phyloP scores from a whole-genome alignment of 2,329 filamentous ascomycete species.

The Monosporascus cannonballus region DNA sequence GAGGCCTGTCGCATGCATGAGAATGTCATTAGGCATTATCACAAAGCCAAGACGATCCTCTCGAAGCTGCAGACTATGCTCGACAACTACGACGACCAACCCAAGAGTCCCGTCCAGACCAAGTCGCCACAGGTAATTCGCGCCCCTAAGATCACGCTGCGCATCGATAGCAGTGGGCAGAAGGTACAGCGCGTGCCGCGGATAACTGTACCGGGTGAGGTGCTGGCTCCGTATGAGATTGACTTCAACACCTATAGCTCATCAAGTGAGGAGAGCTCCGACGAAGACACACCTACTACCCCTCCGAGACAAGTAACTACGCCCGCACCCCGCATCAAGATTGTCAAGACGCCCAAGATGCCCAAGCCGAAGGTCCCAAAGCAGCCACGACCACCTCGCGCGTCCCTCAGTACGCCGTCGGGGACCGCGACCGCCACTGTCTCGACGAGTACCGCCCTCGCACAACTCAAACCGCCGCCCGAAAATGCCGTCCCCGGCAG shows the following conservation, averaged over 20 bases:
- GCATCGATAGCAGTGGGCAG: constrained; percentile 38
- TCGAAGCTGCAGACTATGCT: constrained; percentile 54
- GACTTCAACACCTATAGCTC: constrained; percentile 54
- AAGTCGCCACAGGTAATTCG: constrained; percentile 50
- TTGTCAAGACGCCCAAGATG: constrained; percentile 39
- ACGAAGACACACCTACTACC: constrained; percentile 40
- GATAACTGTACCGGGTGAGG: constrained; percentile 61
- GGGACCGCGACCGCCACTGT: constrained; percentile 35
- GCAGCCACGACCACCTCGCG: constrained; percentile 22
- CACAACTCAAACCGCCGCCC: constrained; percentile 50
- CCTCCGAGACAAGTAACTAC: constrained; percentile 30
- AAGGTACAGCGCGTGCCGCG: constrained; percentile 44
- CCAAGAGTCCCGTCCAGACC: constrained; percentile 43
- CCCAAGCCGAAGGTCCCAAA: constrained; percentile 36
- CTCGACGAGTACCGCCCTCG: constrained; percentile 33
- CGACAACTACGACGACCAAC: constrained; percentile 49
- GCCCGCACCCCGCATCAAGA: constrained; percentile 42
- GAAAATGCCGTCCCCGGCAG: constrained; percentile 54
- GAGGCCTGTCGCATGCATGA: constrained; percentile 59
- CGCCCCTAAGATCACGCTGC: constrained; percentile 39
- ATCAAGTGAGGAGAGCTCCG: constrained; percentile 46
- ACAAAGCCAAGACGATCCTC: constrained; percentile 52
- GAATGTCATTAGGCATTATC: constrained; percentile 57
- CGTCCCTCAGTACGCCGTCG: constrained; percentile 23
- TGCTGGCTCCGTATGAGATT: constrained; percentile 59